Conservation (phyloP, 78 protist species). For the Dictyostelium capitatum region DNA sequence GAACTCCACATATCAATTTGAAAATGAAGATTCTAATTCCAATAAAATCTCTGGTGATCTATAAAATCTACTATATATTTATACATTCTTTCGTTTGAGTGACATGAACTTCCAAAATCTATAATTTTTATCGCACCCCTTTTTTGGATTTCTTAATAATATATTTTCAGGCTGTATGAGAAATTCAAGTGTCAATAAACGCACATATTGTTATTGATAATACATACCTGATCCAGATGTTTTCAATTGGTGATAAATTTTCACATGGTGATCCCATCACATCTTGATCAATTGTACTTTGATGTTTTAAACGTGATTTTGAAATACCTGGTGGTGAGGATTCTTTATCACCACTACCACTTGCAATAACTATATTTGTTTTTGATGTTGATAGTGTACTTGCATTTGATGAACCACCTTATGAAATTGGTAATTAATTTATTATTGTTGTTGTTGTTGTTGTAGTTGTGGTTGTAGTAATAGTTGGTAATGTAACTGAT, state of each 20-base stretch:
- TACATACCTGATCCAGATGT: too few relatives aligned
- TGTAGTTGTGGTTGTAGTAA: background rate
- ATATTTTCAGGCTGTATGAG: slow-evolving; percentile 86
- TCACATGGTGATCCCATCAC: slow-evolving; percentile 52
- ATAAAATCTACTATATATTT: slow-evolving; percentile 96
- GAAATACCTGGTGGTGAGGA: slow-evolving; percentile 27
- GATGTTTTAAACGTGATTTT: slow-evolving; percentile 2
- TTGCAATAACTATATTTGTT: slow-evolving; percentile 15
- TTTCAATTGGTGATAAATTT: slow-evolving; percentile 53
- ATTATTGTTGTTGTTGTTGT: too few relatives aligned
- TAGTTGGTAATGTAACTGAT: background rate
- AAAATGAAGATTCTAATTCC: slow-evolving; percentile 82
- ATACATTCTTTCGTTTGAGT: slow-evolving; percentile 79
- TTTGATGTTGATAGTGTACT: background rate
- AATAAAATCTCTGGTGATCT: slow-evolving; percentile 97
- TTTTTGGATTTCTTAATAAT: slow-evolving; percentile 86
- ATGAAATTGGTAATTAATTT: background rate
- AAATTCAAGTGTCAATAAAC: background rate
- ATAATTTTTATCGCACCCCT: slow-evolving; percentile 93
- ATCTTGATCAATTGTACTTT: slow-evolving; percentile 3
- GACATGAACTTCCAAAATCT: slow-evolving; percentile 96
- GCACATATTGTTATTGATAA: too few relatives aligned
- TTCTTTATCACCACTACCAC: background rate
- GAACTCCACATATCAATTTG: slow-evolving; percentile 96
- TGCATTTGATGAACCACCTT: background rate